Conservation (phyloP, 2,329 filamentous ascomycete species). For the Sporothrix pseudoabietina region DNA sequence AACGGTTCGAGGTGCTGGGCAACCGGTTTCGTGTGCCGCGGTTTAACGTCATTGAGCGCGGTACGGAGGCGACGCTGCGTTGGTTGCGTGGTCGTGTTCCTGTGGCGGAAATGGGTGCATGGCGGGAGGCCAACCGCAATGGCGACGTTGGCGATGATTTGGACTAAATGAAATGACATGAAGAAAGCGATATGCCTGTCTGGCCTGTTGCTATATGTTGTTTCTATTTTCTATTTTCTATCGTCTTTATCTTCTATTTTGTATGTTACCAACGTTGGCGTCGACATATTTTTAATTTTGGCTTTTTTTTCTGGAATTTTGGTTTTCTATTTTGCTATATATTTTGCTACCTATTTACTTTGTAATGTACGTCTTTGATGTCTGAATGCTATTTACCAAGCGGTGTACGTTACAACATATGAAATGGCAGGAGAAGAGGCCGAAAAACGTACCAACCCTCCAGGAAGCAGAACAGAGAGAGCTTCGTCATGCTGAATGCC, state of each 20-base stretch:
- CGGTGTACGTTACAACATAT: background rate
- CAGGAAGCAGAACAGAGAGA: too few species aligned
- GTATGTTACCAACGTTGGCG: background rate
- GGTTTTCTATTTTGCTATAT: background rate
- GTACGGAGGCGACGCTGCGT: constrained; percentile 78
- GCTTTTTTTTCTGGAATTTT: constrained; percentile 2
- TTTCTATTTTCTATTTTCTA: background rate
- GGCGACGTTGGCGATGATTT: constrained; percentile 30
- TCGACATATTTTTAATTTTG: background rate
- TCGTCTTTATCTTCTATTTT: background rate
- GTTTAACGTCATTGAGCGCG: constrained; percentile 80
- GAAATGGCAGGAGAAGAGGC: background rate
- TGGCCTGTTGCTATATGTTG: background rate
- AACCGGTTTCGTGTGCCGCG: constrained; percentile 88
- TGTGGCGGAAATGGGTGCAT: constrained; percentile 59
- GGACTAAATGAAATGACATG: constrained; percentile 15
- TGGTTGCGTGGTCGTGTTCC: constrained; percentile 81
- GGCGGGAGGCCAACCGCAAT: constrained; percentile 47
- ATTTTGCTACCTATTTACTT: background rate
- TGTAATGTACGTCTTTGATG: background rate
- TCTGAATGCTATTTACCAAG: background rate
- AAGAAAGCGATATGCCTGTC: background rate
- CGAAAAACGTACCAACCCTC: too few species aligned
- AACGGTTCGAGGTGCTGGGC: constrained; percentile 75
- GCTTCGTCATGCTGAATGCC: too few species aligned